phyloP scores from a whole-genome alignment of 2,329 filamentous ascomycete species.

The Colletotrichum gigasporum region DNA sequence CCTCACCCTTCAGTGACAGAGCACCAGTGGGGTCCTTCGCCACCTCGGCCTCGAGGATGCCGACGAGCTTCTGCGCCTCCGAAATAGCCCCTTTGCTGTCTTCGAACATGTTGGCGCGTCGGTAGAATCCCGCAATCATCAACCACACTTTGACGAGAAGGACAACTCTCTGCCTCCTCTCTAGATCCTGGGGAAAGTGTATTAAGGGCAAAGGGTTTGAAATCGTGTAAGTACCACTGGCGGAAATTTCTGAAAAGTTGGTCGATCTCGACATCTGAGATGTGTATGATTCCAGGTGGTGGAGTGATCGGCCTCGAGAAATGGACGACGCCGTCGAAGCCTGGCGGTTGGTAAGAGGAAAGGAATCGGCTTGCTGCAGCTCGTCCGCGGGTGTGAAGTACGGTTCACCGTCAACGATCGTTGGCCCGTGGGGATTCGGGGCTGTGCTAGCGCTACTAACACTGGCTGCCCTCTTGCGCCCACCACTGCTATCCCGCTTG shows the following conservation, averaged over 20 bases:
- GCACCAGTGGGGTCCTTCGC: constrained; percentile 69
- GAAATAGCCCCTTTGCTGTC: constrained; percentile 82
- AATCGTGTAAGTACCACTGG: constrained; percentile 53
- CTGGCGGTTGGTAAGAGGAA: constrained; percentile 52
- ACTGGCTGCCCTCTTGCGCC: constrained; percentile 52
- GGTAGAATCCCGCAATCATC: constrained; percentile 88
- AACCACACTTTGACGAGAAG: constrained; percentile 86
- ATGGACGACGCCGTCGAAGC: constrained; percentile 52
- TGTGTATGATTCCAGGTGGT: constrained; percentile 56
- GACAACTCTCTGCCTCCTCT: constrained; percentile 57
- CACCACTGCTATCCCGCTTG: constrained; percentile 61
- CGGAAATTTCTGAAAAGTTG: constrained; percentile 49
- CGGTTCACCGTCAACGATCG: constrained; percentile 59
- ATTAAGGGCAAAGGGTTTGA: constrained; percentile 60
- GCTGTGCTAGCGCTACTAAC: constrained; percentile 50
- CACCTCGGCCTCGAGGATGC: constrained; percentile 74
- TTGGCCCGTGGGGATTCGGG: constrained; percentile 48
- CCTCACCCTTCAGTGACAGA: constrained; percentile 68
- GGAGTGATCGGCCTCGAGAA: constrained; percentile 52
- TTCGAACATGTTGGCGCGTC: constrained; percentile 80
- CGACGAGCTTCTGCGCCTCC: constrained; percentile 82
- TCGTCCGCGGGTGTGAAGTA: constrained; percentile 60
- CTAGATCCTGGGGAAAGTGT: constrained; percentile 64
- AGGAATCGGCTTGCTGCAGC: constrained; percentile 53
- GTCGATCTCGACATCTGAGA: constrained; percentile 51